phyloP scores from a whole-genome alignment of 176 grass and related monocot species.

The Zizania latifolia region DNA sequence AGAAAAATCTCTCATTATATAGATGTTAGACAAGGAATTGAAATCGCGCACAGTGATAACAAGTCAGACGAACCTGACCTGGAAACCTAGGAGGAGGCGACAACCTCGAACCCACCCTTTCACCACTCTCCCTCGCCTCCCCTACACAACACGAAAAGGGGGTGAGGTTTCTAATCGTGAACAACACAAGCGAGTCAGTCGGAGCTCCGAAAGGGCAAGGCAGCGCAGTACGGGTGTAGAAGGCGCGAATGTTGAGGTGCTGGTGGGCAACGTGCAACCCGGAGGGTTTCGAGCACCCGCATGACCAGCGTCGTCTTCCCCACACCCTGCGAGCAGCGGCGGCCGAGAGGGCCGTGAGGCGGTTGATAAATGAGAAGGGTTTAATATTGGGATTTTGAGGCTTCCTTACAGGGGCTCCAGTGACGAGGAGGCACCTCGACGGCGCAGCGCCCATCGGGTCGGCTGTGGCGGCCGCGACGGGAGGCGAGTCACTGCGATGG shows the following conservation, averaged over 20 bases:
- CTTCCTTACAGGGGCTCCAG: slow-evolving; percentile 62
- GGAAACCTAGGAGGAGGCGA: slow-evolving; percentile 61
- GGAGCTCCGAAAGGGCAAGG: not conserved
- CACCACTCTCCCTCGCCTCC: slow-evolving; percentile 62
- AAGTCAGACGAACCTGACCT: slow-evolving; percentile 34
- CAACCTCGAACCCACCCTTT: slow-evolving; percentile 86
- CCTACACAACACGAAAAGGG: slow-evolving; percentile 27
- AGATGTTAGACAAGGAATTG: not conserved
- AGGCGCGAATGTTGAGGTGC: slow-evolving; percentile 62
- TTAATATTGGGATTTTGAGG: not conserved
- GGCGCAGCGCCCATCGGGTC: slow-evolving; percentile 34
- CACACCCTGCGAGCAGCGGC: slow-evolving; percentile 43
- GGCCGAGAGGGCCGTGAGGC: slow-evolving; percentile 1
- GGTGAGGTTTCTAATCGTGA: slow-evolving; percentile 20
- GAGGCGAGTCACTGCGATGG: not conserved
- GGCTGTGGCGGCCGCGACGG: not conserved
- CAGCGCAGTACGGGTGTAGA: slow-evolving; percentile 70
- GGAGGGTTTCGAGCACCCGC: slow-evolving; percentile 62
- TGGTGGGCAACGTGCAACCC: slow-evolving; percentile 45
- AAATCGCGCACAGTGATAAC: not conserved
- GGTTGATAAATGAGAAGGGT: not conserved
- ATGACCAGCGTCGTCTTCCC: slow-evolving; percentile 88
- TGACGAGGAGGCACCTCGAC: slow-evolving; percentile 75
- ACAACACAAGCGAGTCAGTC: not conserved
- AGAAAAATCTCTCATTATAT: not conserved